phyloP scores from a whole-genome alignment of 441 rosid genomes.

The Corymbia citriodora region DNA sequence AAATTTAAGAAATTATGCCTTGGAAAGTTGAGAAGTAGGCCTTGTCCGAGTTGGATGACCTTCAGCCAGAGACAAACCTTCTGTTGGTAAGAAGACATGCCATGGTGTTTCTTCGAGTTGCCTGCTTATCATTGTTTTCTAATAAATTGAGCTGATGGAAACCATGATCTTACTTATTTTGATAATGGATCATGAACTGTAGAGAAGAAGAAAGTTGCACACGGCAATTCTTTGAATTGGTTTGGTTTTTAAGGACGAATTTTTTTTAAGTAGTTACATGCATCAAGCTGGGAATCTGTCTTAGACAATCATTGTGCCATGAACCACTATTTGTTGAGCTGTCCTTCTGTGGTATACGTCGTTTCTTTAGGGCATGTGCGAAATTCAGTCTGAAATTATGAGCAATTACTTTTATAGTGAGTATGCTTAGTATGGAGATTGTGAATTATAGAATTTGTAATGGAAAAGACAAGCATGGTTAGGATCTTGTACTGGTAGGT shows the following conservation, averaged over 20 bases:
- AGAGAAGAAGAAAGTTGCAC: neutral
- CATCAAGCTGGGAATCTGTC: neutral
- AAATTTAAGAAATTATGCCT: slow-evolving; percentile 75
- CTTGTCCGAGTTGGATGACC: slow-evolving; percentile 92
- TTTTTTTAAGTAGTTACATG: neutral
- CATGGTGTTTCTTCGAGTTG: neutral
- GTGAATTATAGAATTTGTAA: neutral
- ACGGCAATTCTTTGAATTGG: neutral
- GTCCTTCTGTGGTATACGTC: neutral
- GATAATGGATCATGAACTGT: neutral
- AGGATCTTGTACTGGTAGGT: neutral
- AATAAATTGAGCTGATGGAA: neutral
- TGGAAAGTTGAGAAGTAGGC: slow-evolving; percentile 79
- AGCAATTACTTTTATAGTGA: neutral
- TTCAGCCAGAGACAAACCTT: slow-evolving; percentile 84
- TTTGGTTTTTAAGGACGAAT: neutral
- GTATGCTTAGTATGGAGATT: neutral
- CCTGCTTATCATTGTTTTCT: neutral
- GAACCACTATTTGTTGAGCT: neutral
- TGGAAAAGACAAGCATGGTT: neutral
- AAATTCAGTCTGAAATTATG: neutral
- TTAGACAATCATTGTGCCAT: neutral
- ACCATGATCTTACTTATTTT: neutral
- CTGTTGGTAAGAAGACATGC: slow-evolving; percentile 57
- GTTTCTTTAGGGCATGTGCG: neutral